Evolutionary conservation across 208 protist species (phyloP), one percentile per base, ranked within the genome.

Genomic region (Ichthyophonus hoferi): DNA sequence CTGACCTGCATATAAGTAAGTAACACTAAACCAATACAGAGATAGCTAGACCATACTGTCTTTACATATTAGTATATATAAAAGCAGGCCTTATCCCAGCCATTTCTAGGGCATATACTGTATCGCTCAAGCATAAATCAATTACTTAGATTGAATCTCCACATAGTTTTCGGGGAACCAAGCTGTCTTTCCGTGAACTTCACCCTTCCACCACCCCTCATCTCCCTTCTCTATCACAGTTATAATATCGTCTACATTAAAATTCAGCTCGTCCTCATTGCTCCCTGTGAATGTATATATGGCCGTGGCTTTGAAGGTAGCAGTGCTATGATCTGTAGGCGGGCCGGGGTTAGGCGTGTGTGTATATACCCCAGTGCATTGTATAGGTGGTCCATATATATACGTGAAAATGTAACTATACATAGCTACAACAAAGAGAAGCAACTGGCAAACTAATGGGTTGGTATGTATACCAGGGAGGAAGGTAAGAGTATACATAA

Each of bases 181-280:
- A 34, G 92, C 93, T 33, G 58, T 82, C 41, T 89, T 81, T 35
- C 90, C 90, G 40, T 83, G 77, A 12, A 92, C 43, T 79, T 94
- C 86, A 58, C 93, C 90, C 41, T 93, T 87, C 91, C 92, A 93
- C 94, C 94, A 95, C 39, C 92, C 93, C 42, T 88, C 91, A 33
- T 90, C 84, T 38, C 86, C 43, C 85, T 92, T 89, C 84, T 95
- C 88, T 1, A 92, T 34, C 17, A 95, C 76, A 77, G 40, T 77
- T 2, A 95, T 91, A 0, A 90, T 14, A 88, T 95, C 94, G 40
- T 93, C 94, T 42, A 88, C 90, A 35, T 90, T 90, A 84, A 95
- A 94, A 1, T 76, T 79, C 2, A 95, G 87, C 41, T 95, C 93
- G 41, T 90, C 92, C 14, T 79, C 90, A 17, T 89, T 86, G 1